Evolutionary conservation across 1,139 yeast genomes (phyloP), one percentile per base, ranked within the genome.

Genomic region (Blastobotrys apis): DNA sequence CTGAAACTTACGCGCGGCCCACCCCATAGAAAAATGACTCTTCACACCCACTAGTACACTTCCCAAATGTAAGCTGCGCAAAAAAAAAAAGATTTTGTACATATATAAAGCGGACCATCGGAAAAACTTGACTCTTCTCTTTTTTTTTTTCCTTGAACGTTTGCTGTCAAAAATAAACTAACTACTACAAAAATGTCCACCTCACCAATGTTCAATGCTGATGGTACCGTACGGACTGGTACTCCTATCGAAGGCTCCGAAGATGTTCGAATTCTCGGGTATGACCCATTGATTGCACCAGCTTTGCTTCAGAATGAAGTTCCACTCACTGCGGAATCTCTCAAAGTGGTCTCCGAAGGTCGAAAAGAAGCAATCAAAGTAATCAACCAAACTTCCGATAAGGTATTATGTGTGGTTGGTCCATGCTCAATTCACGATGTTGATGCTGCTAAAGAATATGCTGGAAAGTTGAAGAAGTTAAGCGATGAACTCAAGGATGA

Each of bases 391-490:
- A 69, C 74, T 53, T 90, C 84, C 59, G 95, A 87, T 75, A 80
- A 88, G 62, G 74, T 88, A 47, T 72, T 92, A 45, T 84, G 88
- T 31, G 73, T 82, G 43, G 94, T 92, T 44, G 96, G 98, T 2
- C 98, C 98, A 50, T 92, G 98, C 66, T 90, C 97, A 26, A 82
- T 92, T 58, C 98, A 92, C 65, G 97, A 92, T 66, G 78, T 94
- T 49, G 79, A 73, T 33, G 84, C 94, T 33, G 97, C 97, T 36
- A 68, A 84, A 65, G 97, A 87, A 39, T 92, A 92, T 68, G 95
- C 94, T 48, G 67, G 66, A 31, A 75, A 84, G 56, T 74, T 92
- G 55, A 75, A 80, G 64, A 73, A 73, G 51, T 69, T 84, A 51
- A 72, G 88, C 37, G 81, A 77, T 41, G 86, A 85, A 67, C 75